Evolutionary conservation across 2,329 filamentous ascomycete species (phyloP), one percentile per base, ranked within the genome.

Genomic region (Aspergillus sp.): DNA sequence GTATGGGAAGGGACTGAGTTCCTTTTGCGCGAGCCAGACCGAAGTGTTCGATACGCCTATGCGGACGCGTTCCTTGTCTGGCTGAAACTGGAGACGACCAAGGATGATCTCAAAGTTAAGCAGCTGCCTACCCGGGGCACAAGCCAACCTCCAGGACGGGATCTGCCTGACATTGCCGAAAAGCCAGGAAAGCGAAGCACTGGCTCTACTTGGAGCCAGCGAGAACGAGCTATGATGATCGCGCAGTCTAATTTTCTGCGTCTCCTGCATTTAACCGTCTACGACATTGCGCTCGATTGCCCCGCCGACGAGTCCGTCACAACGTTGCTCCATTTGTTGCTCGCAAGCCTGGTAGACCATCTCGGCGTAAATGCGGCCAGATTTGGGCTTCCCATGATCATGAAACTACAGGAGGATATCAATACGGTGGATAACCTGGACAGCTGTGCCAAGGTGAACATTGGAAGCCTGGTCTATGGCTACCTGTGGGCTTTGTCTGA

Each of bases 1-100:
- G 88, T 92, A 0, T 99, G 94, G 94, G 92, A 97, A 71, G 91
- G 90, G n/a, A 96, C 92, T 0, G 91, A 97, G 56, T 96, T 91
- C 89, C 82, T 97, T 42, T 76, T 97, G 17, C 86, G 88, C 34
- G 93, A 97, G 64, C 80, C 84, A 1, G 87, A 92, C 63, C 84
- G 84, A 29, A 80, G 84, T 29, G 91, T 97, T 31, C 85, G 92
- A 49, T 87, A 87, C 67, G 89, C 91, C 0, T 99, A 97, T 62
- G 84, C 87, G 5, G 90, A 96, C 69, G 89, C 91, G 4, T 72
- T 97, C 14, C 71, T 89, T 38, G 89, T 88, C 0, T 99, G 93
- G 91, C 78, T 97, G 48, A 84, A 88, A 52, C 78, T 87, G n/a
- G 91, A 96, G 71, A 89, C 89, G 16, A 87, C 81, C 1, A 80